Evolutionary conservation across 108 stramenopile species (phyloP), one percentile per base, ranked within the genome.

Genomic region (Phaeodactylum tricornutum): DNA sequence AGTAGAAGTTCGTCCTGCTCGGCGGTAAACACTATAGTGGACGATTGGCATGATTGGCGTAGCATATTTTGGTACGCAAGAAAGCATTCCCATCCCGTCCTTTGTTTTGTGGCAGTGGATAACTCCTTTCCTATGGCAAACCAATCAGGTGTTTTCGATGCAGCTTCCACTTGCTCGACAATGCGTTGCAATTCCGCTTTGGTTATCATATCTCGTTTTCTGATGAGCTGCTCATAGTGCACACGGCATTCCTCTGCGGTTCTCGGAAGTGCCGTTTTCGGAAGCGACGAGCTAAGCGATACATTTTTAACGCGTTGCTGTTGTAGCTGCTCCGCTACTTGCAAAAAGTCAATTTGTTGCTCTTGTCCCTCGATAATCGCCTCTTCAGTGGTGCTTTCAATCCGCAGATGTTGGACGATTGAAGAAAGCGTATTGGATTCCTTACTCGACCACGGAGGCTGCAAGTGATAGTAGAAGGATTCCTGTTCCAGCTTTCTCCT

Each of bases 1-100:
- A 79, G 49, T 2, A 79, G 43, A 21, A 79, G 51, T 48, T 71
- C 70, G 44, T 79, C 77, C 30, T 79, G 68, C n/a, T n/a, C n/a
- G n/a, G n/a, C n/a, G n/a, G 2, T 34, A 8, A 8, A 12, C 33
- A 34, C 8, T 31, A 27, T 28, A 16, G 17, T 29, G 24, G 1
- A 12, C 19, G 34, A 16, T 44, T 29, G 2, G 41, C 23, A 15
- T 25, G 34, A 5, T 24, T 26, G 43, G n/a, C 29, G 46, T 29
- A 62, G 39, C 40, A 36, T 39, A 21, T 51, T 42, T 36, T 61
- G 38, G 9, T 71, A 60, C 22, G n/a, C n/a, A n/a, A n/a, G n/a
- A n/a, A n/a, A n/a, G n/a, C n/a, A n/a, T n/a, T n/a, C 8, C 33
- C 33, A 34, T 34, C 9, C 33, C 12, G 33, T 34, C 12, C 33